Percentiles rank a stretch among this genome's conserved stretches.
Conservation (phyloP, 2,329 filamentous ascomycete genomes). For the Allantophomopsis lycopodina region DNA sequence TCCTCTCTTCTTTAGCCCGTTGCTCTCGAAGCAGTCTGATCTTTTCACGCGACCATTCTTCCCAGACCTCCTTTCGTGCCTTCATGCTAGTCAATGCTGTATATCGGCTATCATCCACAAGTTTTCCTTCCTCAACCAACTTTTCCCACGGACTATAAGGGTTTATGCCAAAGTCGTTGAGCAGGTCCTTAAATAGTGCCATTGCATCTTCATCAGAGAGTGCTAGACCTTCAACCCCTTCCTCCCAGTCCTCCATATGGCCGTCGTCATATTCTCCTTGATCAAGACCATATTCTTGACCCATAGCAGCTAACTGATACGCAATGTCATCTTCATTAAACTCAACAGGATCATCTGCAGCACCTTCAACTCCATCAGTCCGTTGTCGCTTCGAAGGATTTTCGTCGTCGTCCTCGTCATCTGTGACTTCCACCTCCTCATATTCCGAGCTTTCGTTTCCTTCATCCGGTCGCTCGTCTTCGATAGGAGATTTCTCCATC, state of each 20-base stretch:
- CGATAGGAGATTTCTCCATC: constrained; percentile 5
- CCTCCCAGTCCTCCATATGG: constrained; percentile 46
- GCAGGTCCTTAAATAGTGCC: constrained; percentile 70
- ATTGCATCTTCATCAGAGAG: constrained; percentile 65
- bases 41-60: constrained; percentile 67
- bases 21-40: constrained; percentile 61
- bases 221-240: constrained; percentile 55
- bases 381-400: constrained; percentile 33
- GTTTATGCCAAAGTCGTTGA: constrained; percentile 70
- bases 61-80: constrained; percentile 68
- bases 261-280: constrained; percentile 63
- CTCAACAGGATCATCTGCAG: constrained; percentile 42
- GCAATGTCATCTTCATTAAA: constrained; percentile 93
- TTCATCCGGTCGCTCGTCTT: constrained; percentile 21
- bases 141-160: constrained; percentile 91
- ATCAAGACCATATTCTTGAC: constrained; percentile 67
- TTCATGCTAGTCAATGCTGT: constrained; percentile 72
- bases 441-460: constrained; percentile 56
- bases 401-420: constrained; percentile 34
- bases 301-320: constrained; percentile 82
- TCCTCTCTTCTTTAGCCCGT: constrained; percentile 63
- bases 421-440: constrained; percentile 32
- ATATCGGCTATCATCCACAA: constrained; percentile 80
- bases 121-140: constrained; percentile 65
- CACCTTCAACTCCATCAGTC: constrained; percentile 28